phyloP scores from a whole-genome alignment of 139 green algal species.

The Axilococcus clingmanii region DNA sequence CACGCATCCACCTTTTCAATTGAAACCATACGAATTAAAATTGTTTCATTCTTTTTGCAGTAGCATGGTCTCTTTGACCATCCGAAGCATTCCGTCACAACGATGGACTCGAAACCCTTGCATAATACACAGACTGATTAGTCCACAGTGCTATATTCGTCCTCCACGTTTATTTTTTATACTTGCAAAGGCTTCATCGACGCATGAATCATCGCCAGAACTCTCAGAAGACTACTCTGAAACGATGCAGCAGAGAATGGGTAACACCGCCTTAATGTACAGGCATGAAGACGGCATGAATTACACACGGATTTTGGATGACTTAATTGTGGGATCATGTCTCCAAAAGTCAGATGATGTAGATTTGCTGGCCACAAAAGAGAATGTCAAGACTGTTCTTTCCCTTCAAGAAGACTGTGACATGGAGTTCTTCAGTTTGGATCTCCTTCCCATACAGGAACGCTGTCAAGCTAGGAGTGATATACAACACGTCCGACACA shows the following conservation, averaged over 20 bases:
- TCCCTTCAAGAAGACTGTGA: conserved; percentile 85
- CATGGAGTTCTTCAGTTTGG: conserved; percentile 79
- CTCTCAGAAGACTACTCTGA: conserved; percentile 56
- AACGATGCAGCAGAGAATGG: conserved; percentile 80
- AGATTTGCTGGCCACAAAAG: conserved; percentile 57
- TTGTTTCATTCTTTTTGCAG: too few species aligned
- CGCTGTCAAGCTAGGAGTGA: conserved; percentile 44
- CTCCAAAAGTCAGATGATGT: conserved; percentile 68
- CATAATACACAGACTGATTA: too few species aligned
- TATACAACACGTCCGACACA: conserved; percentile 58
- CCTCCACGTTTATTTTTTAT: too few species aligned
- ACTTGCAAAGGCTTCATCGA: too few species aligned
- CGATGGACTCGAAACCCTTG: too few species aligned
- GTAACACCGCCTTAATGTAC: conserved; percentile 60
- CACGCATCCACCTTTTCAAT: too few species aligned
- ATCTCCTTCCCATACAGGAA: conserved; percentile 55
- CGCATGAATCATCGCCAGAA: conserved; percentile 4
- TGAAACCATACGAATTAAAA: too few species aligned
- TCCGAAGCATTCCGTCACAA: too few species aligned
- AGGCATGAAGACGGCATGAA: conserved; percentile 88
- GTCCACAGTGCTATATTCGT: too few species aligned
- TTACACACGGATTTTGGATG: conserved; percentile 69
- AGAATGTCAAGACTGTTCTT: conserved; percentile 66
- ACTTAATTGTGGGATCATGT: conserved; percentile 90
- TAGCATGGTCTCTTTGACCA: too few species aligned